phyloP scores from a whole-genome alignment of 2,329 filamentous ascomycete genomes.

The Cucurbitaria berberidis region DNA sequence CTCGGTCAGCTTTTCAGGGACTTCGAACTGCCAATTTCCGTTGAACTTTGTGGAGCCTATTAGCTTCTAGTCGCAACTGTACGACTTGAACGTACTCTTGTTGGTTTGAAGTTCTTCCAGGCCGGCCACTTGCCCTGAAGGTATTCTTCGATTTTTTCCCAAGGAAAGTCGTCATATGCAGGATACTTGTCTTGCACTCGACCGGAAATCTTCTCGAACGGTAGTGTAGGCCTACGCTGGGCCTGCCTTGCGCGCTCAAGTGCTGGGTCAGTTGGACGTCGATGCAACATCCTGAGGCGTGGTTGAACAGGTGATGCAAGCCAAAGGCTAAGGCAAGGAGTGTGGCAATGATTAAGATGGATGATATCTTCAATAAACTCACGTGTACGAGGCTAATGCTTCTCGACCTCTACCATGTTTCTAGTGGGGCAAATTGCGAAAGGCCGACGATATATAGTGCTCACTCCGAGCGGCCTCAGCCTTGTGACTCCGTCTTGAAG shows the following conservation, averaged over 20 bases:
- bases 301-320: not conserved
- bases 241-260: conserved; percentile 6
- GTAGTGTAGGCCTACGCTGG: conserved; percentile 12
- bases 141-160: conserved; percentile 22
- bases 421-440: not conserved
- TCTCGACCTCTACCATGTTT: not conserved
- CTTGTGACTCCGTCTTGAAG: not conserved
- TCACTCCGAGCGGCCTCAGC: conserved; percentile 8
- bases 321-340: not conserved
- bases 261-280: conserved; percentile 4
- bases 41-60: conserved; percentile 8
- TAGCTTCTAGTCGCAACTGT: not conserved
- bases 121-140: conserved; percentile 14
- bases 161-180: conserved; percentile 20
- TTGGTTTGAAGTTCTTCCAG: conserved; percentile 18
- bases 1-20: conserved; percentile 15
- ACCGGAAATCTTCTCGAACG: conserved; percentile 1
- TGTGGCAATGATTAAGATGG: not conserved
- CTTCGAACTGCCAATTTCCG: conserved; percentile 21
- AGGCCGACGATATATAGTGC: conserved; percentile 9
- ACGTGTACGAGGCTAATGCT: not conserved
- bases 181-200: conserved; percentile 18
- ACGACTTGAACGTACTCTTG: conserved; percentile 1
- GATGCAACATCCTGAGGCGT: not conserved
- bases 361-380: not conserved